phyloP scores from a whole-genome alignment of 2,329 filamentous ascomycete genomes.

The Pseudocercospora eumusae region DNA sequence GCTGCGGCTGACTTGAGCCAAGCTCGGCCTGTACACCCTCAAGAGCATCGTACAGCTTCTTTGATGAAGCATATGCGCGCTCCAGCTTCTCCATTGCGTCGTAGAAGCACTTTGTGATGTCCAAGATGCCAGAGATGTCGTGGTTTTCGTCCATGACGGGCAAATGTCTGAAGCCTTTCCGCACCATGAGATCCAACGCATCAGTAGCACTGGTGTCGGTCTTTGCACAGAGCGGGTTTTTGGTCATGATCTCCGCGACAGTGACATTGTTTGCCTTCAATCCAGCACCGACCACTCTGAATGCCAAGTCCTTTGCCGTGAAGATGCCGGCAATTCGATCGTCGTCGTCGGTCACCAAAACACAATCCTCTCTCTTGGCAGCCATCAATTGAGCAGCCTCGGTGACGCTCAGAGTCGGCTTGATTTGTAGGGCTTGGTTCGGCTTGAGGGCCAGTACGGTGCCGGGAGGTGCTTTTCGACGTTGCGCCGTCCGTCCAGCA shows the following conservation, averaged over 20 bases:
- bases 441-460: constrained; percentile 95
- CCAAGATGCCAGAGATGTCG: constrained; percentile 94
- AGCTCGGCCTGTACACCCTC: constrained; percentile 98
- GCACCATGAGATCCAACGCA: constrained; percentile 94
- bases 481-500: constrained; percentile 74
- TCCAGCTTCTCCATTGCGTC: constrained; percentile 99
- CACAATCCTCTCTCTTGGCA: constrained; percentile 96
- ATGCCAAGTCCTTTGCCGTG: constrained; percentile 96
- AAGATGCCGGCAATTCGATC: constrained; percentile 98
- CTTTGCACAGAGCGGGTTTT: constrained; percentile 95
- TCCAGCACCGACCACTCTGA: constrained; percentile 89
- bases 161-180: constrained; percentile 95
- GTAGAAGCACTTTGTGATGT: constrained; percentile 99
- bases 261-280: constrained; percentile 86
- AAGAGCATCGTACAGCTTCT: constrained; percentile 94
- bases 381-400: constrained; percentile 99
- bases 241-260: constrained; percentile 99
- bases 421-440: constrained; percentile 95
- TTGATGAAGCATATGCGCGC: constrained; percentile 94
- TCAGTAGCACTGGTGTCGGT: constrained; percentile 98
- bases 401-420: constrained; percentile 87
- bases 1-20: constrained; percentile 91
- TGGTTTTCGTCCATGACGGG: constrained; percentile 99
- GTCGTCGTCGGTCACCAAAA: constrained; percentile 95
- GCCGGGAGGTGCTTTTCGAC: constrained; percentile 90